These are phyloP conservation scores for Erucastrum elatum DNA, from an alignment of 345 rosid species.

Conservation along the genomic window DNA sequence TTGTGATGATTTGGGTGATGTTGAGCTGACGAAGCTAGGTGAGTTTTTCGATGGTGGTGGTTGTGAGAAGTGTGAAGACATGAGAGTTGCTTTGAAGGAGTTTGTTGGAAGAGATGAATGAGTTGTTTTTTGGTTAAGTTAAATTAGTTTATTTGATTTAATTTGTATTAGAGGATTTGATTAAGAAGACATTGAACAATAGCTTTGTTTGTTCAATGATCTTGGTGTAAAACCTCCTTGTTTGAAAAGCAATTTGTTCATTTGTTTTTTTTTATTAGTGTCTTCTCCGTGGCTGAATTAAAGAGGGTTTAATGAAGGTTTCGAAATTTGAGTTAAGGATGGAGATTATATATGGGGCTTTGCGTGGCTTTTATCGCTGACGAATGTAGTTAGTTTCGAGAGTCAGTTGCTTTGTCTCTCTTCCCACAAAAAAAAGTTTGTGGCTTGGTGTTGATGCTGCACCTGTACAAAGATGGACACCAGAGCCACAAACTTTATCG, in stretches of 20 bases:
- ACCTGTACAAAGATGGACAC: no score
- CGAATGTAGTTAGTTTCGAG: no score
- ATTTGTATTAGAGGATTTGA: slow-evolving; percentile 25
- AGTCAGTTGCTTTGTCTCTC: no score
- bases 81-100: slow-evolving; percentile 71
- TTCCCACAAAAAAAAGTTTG: no score
- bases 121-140: background rate
- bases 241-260: slow-evolving; percentile 11
- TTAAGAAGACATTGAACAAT: slow-evolving; percentile 28
- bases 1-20: slow-evolving; percentile 52
- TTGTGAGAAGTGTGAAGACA: slow-evolving; percentile 57
- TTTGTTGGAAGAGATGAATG: slow-evolving; percentile 32
- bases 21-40: slow-evolving; percentile 54
- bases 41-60: slow-evolving; percentile 54
- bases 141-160: background rate
- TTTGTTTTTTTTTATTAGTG: slow-evolving; percentile 10
- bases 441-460: no score
- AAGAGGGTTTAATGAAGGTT: background rate
- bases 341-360: background rate
- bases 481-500: no score
- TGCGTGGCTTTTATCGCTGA: background rate
- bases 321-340: background rate
- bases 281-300: background rate
- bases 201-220: slow-evolving; percentile 28
- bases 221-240: slow-evolving; percentile 17